phyloP scores from a whole-genome alignment of 768 basidiomycete species.

The Amanita inopinata region DNA sequence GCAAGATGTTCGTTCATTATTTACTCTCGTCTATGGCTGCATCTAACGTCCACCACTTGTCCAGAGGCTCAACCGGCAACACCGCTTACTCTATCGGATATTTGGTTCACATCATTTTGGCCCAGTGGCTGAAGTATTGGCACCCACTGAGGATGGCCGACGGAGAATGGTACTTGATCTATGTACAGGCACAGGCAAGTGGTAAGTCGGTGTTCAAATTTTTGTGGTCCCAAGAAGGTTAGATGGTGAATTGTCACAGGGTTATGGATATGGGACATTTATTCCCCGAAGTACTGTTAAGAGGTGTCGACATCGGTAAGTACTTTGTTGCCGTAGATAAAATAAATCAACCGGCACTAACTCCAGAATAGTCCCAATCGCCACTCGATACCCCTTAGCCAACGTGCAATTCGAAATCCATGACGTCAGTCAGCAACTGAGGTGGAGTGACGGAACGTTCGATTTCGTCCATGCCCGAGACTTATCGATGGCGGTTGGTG shows the following conservation, averaged over 20 bases:
- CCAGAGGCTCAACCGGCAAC: slow-evolving; percentile 46
- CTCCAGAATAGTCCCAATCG: slow-evolving; percentile 51
- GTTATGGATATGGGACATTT: slow-evolving; percentile 60
- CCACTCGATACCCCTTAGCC: slow-evolving; percentile 45
- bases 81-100: slow-evolving; percentile 37
- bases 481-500: slow-evolving; percentile 50
- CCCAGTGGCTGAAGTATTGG: slow-evolving; percentile 47
- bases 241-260: slow-evolving; percentile 31
- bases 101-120: slow-evolving; percentile 51
- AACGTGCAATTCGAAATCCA: slow-evolving; percentile 63
- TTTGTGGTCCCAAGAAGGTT: slow-evolving; percentile 14
- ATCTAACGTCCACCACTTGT: neutral
- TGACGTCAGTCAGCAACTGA: slow-evolving; percentile 43
- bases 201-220: slow-evolving; percentile 34
- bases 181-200: slow-evolving; percentile 68
- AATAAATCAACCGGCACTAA: slow-evolving; percentile 10
- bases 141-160: slow-evolving; percentile 22
- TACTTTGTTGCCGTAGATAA: slow-evolving; percentile 9
- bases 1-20: slow-evolving; percentile 41
- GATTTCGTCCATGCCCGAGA: slow-evolving; percentile 62
- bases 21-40: slow-evolving; percentile 3
- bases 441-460: slow-evolving; percentile 45
- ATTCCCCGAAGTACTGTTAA: slow-evolving; percentile 57
- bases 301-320: slow-evolving; percentile 72
- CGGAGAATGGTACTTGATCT: slow-evolving; percentile 56